These are phyloP conservation scores for Chionographis japonica DNA, from an alignment of 106 monocot genomes.

Conservation along the genomic window DNA sequence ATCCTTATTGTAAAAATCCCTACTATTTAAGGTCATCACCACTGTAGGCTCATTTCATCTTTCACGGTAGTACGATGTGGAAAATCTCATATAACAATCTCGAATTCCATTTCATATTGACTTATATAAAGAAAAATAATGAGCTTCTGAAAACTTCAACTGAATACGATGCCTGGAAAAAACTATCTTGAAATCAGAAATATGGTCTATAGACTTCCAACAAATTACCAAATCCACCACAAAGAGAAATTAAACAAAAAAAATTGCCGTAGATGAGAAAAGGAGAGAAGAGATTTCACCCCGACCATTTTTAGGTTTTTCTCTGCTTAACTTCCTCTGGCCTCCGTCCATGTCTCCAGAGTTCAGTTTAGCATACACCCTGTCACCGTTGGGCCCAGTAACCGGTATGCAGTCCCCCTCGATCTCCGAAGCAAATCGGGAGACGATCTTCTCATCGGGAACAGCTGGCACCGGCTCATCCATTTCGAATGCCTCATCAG, in stretches of 20 bases:
- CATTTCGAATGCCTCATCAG: not conserved
- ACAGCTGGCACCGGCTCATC: constrained; percentile 7
- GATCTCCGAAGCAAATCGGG: constrained; percentile 82
- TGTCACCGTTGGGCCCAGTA: constrained; percentile 66
- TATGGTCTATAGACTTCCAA: no score
- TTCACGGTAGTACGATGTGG: no score
- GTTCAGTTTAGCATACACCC: constrained; percentile 77
- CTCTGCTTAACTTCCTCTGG: not conserved
- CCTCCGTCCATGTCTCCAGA: constrained; percentile 8
- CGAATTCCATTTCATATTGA: no score
- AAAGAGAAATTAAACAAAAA: not conserved
- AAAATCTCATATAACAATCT: no score
- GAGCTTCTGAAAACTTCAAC: no score
- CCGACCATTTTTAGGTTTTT: constrained; percentile 23
- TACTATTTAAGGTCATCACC: no score
- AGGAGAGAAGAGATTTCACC: constrained; percentile 2
- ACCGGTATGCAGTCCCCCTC: constrained; percentile 71
- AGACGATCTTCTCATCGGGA: constrained; percentile 48
- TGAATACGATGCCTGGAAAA: no score
- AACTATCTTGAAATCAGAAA: no score
- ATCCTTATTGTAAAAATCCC: no score
- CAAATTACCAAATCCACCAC: no score
- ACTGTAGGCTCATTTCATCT: no score
- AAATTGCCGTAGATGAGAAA: not conserved
- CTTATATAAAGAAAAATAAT: no score